A percentile compares a stretch with the other conserved stretches of the same genome.
phyloP scores from a whole-genome alignment of 2,329 filamentous ascomycete species.

The Alternaria panax region DNA sequence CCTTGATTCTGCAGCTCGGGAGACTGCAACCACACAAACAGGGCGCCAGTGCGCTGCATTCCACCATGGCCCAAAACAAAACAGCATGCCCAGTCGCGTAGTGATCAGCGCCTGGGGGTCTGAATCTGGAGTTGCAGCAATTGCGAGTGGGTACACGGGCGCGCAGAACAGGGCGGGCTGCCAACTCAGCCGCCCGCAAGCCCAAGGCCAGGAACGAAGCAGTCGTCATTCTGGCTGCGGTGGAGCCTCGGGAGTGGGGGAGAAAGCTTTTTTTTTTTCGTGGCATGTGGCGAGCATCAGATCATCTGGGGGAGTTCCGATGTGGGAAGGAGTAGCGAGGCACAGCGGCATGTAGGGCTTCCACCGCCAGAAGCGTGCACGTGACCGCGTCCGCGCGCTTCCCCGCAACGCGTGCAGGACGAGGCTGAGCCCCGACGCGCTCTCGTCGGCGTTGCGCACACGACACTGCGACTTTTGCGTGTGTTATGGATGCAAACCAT shows the following conservation, averaged over 20 bases:
- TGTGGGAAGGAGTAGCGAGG: slow-evolving; percentile 11
- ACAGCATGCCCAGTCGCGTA: slow-evolving; percentile 19
- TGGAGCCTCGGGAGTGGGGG: slow-evolving; percentile 6
- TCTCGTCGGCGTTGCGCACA: slow-evolving; percentile 20
- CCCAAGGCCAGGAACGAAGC: slow-evolving; percentile 13
- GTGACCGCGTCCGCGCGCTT: slow-evolving; percentile 9
- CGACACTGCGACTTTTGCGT: slow-evolving; percentile 26
- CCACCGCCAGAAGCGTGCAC: slow-evolving; percentile 1
- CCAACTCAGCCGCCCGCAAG: slow-evolving; percentile 8
- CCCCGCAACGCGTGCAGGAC: slow-evolving; percentile 29
- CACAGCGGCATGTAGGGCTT: not conserved
- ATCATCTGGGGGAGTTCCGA: slow-evolving; percentile 6
- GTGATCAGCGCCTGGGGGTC: slow-evolving; percentile 32
- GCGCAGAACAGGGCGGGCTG: slow-evolving; percentile 4
- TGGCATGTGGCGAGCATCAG: slow-evolving; percentile 6
- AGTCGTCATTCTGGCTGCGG: slow-evolving; percentile 9
- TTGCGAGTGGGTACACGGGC: slow-evolving; percentile 9
- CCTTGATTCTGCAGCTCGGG: not conserved
- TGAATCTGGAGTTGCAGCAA: slow-evolving; percentile 21
- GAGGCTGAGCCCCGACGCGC: slow-evolving; percentile 22
- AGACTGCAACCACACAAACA: slow-evolving; percentile 1
- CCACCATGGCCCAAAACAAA: slow-evolving; percentile 21
- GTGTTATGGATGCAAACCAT: slow-evolving; percentile 34
- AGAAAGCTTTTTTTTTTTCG: slow-evolving; percentile 15
- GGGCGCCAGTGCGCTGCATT: slow-evolving; percentile 12